Conservation (phyloP, 306 rosid genomes). For the Mucuna pruriens region DNA sequence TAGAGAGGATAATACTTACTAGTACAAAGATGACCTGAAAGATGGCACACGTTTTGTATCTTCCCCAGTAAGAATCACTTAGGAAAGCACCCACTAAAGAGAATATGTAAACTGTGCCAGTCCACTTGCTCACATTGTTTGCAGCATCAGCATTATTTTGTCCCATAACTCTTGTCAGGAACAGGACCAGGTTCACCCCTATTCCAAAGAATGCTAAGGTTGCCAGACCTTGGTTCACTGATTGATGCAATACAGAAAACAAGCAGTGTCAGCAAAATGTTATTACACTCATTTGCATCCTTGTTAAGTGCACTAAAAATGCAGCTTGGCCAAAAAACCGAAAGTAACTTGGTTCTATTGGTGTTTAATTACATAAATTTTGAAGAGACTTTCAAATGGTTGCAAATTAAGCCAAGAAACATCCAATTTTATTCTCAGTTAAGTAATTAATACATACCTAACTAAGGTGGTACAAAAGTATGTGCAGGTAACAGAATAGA, state of each 20-base stretch:
- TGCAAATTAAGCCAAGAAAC: background rate
- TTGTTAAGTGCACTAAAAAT: background rate
- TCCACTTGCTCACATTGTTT: constrained; percentile 61
- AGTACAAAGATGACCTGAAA: constrained; percentile 71
- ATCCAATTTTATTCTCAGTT: background rate
- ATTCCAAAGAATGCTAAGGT: constrained; percentile 66
- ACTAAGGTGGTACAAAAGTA: background rate
- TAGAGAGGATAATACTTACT: constrained; percentile 50
- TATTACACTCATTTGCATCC: background rate
- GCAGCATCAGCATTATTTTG: constrained; percentile 64
- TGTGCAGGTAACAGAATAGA: background rate
- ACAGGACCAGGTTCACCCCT: constrained; percentile 62
- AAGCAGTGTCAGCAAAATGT: constrained; percentile 7
- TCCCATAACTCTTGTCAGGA: constrained; percentile 58
- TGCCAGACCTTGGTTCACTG: constrained; percentile 66
- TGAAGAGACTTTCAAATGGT: background rate
- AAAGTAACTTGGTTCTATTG: background rate
- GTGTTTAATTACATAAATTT: background rate
- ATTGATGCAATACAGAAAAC: constrained; percentile 15
- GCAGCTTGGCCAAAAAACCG: background rate
- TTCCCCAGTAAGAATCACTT: constrained; percentile 68
- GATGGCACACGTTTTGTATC: constrained; percentile 60
- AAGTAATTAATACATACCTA: background rate
- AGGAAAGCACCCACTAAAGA: constrained; percentile 66
- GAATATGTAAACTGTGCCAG: constrained; percentile 60